Conservation (phyloP, 1,139 yeast genomes). For the Scheffersomyces illinoinensis region DNA sequence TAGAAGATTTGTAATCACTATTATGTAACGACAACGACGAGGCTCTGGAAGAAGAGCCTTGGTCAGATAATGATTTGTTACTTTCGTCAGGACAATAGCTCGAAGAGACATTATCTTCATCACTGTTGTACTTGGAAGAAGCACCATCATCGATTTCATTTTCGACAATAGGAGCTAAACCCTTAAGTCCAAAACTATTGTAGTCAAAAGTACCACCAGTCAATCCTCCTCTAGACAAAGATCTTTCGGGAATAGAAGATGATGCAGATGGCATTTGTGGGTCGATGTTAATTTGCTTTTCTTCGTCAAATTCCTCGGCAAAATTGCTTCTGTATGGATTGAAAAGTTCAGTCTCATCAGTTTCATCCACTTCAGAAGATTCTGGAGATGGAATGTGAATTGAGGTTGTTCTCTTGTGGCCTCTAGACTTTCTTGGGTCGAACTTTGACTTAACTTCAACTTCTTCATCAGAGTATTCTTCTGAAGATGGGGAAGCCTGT, state of each 20-base stretch:
- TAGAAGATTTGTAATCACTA: slow-evolving; percentile 34
- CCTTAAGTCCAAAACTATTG: slow-evolving; percentile 34
- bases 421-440: slow-evolving; percentile 17
- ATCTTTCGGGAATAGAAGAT: not conserved
- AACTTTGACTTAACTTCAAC: slow-evolving; percentile 9
- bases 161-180: slow-evolving; percentile 45
- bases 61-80: slow-evolving; percentile 5
- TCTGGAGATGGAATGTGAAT: slow-evolving; percentile 12
- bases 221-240: not conserved
- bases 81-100: slow-evolving; percentile 18
- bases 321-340: slow-evolving; percentile 3
- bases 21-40: slow-evolving; percentile 46
- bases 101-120: slow-evolving; percentile 21
- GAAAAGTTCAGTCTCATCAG: slow-evolving; percentile 8
- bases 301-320: slow-evolving; percentile 6
- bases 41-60: slow-evolving; percentile 30
- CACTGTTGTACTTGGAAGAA: slow-evolving; percentile 38
- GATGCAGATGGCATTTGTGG: not conserved
- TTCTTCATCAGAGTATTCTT: slow-evolving; percentile 9
- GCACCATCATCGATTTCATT: slow-evolving; percentile 32
- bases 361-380: slow-evolving; percentile 14
- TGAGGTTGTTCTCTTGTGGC: slow-evolving; percentile 13
- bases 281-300: slow-evolving; percentile 1
- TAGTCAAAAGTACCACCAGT: slow-evolving; percentile 21
- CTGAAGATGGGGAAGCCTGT: slow-evolving; percentile 7